phyloP scores from a whole-genome alignment of 148 eudicot species.

The Spergularia marina region DNA sequence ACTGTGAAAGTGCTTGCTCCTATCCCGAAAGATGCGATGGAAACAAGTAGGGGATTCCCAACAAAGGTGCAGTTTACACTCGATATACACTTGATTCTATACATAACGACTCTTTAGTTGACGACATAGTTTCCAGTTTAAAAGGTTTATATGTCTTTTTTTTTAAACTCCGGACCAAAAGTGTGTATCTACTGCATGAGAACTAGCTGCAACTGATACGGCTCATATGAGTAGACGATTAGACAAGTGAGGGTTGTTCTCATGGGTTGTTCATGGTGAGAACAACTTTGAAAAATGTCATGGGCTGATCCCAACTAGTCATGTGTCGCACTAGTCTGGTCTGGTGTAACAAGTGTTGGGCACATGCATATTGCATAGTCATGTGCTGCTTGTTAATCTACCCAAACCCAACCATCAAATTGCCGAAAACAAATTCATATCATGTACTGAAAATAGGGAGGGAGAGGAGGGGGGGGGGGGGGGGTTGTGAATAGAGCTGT shows the following conservation, averaged over 20 bases:
- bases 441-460: too few relatives aligned
- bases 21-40: conserved; percentile 72
- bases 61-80: conserved; percentile 54
- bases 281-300: too few relatives aligned
- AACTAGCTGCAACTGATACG: background rate
- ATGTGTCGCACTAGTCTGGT: background rate
- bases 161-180: background rate
- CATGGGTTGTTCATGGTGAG: too few relatives aligned
- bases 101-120: background rate
- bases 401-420: too few relatives aligned
- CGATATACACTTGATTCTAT: background rate
- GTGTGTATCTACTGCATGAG: background rate
- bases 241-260: too few relatives aligned
- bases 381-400: background rate
- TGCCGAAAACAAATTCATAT: background rate
- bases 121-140: background rate
- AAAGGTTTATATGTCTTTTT: background rate
- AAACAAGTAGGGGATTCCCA: conserved; percentile 74
- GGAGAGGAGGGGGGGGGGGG: too few relatives aligned
- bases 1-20: conserved; percentile 89
- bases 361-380: background rate
- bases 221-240: too few relatives aligned
- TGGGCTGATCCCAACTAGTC: background rate
- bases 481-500: too few relatives aligned
- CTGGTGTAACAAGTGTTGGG: background rate